phyloP scores from a whole-genome alignment of 345 rosid genomes.

The thale cress (Arabidopsis thaliana) region DNA sequence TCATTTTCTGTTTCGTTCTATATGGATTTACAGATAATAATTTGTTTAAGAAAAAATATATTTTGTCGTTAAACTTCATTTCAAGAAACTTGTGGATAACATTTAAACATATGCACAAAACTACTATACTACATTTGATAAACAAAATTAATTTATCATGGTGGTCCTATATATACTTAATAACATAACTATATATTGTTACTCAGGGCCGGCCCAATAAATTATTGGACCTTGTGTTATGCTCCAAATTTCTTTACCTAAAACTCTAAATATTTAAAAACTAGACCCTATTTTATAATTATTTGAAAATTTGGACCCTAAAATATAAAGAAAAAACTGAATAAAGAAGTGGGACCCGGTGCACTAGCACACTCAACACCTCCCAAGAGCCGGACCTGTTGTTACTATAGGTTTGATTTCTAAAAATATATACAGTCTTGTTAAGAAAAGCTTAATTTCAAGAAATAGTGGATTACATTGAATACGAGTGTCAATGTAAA shows the following conservation, averaged over 20 bases:
- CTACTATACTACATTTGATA: not conserved
- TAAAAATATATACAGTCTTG: not conserved
- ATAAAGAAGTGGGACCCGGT: too few species aligned
- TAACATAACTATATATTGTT: not conserved
- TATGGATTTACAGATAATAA: not conserved
- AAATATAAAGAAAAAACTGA: too few species aligned
- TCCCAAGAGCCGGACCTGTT: too few species aligned
- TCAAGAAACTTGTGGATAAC: not conserved
- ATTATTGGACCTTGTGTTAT: too few species aligned
- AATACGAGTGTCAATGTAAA: too few species aligned
- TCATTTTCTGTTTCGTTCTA: not conserved
- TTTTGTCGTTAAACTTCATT: not conserved
- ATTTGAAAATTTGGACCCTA: too few species aligned
- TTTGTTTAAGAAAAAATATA: not conserved
- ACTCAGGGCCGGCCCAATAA: too few species aligned
- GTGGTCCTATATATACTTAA: not conserved
- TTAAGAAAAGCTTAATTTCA: not conserved
- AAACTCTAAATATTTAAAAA: too few species aligned
- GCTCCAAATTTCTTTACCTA: too few species aligned
- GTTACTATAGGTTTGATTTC: not conserved
- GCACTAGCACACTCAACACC: too few species aligned
- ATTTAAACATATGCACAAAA: not conserved
- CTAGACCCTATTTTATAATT: too few species aligned
- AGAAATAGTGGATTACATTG: conserved; percentile 11
- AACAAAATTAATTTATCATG: not conserved